phyloP scores from a whole-genome alignment of 495 filamentous ascomycete species.

The Arthonia radiata region DNA sequence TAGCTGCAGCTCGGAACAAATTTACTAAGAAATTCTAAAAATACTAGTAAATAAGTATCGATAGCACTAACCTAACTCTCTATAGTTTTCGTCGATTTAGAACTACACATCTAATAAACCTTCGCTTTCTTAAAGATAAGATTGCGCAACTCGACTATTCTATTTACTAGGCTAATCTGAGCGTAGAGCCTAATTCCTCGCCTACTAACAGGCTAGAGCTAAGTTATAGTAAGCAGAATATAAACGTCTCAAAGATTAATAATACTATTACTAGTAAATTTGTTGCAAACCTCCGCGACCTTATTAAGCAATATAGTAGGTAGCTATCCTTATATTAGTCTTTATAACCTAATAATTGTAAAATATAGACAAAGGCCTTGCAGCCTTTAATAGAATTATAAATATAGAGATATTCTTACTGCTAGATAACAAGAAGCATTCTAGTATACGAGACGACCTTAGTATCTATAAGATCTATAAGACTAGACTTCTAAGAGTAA shows the following conservation, averaged over 20 bases:
- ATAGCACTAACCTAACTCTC: constrained; percentile 8
- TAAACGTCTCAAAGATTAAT: constrained; percentile 1
- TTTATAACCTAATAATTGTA: constrained; percentile 1
- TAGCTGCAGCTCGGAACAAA: too few relatives aligned
- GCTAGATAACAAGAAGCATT: constrained; percentile 5
- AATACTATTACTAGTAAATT: constrained; percentile 4
- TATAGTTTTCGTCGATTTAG: constrained; percentile 12
- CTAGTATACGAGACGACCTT: constrained; percentile 5
- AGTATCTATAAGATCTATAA: constrained; percentile 7
- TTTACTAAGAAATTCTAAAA: too few relatives aligned
- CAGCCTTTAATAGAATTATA: constrained; percentile 7
- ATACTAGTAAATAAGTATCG: constrained; percentile 9
- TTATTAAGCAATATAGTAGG: constrained; percentile 7
- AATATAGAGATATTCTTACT: constrained; percentile 8
- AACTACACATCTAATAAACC: constrained; percentile 12
- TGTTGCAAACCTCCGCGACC: constrained; percentile 4
- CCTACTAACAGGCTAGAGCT: constrained; percentile 5
- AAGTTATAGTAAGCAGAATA: constrained; percentile 5
- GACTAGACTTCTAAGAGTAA: constrained; percentile 7
- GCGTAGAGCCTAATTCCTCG: constrained; percentile 2
- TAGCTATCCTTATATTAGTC: neutral
- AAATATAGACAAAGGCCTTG: constrained; percentile 6
- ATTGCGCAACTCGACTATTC: constrained; percentile 9
- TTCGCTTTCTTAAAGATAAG: constrained; percentile 11
- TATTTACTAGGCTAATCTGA: constrained; percentile 12